These are phyloP conservation scores for Cadophora sp. DNA, from an alignment of 2,329 filamentous ascomycete species.

Conservation along the genomic window DNA sequence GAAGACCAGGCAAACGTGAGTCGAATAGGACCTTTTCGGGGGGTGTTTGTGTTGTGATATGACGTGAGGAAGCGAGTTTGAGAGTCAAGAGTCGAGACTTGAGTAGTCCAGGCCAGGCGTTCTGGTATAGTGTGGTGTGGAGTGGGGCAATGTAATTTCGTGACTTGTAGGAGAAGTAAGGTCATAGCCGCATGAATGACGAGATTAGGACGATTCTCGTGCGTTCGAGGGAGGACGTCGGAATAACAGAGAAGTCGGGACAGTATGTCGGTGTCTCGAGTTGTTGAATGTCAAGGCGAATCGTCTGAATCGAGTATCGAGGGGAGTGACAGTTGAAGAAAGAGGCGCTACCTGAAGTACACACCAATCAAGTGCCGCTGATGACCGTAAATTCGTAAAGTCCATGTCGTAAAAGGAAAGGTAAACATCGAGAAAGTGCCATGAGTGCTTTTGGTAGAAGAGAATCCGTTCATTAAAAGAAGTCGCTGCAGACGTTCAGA, in stretches of 20 bases:
- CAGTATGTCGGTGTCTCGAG: conserved; percentile 46
- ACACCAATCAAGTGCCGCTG: conserved; percentile 40
- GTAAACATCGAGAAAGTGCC: conserved; percentile 43
- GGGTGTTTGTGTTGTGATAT: conserved; percentile 6
- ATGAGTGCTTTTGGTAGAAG: conserved; percentile 46
- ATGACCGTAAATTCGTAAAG: conserved; percentile 48
- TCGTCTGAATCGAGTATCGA: conserved; percentile 44
- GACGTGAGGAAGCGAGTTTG: conserved; percentile 39
- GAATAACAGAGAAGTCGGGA: conserved; percentile 44
- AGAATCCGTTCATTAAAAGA: conserved; percentile 41
- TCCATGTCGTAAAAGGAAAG: conserved; percentile 43
- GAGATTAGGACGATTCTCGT: conserved; percentile 49
- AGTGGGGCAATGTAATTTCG: conserved; percentile 36
- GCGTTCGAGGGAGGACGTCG: conserved; percentile 44
- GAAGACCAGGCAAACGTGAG: conserved; percentile 33
- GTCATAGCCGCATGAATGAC: conserved; percentile 47
- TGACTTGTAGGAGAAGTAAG: conserved; percentile 44
- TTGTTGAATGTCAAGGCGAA: conserved; percentile 45
- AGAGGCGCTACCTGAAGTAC: conserved; percentile 33
- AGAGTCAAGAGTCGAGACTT: conserved; percentile 32
- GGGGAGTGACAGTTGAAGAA: conserved; percentile 39
- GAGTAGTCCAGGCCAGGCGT: conserved; percentile 30
- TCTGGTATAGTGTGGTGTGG: conserved; percentile 22
- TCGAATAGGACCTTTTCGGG: conserved; percentile 33
- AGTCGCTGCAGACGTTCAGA: conserved; percentile 45